Base-by-base conservation (phyloP, 2,329 filamentous ascomycete species). In the Raffaelea deltoideospora region DNA sequence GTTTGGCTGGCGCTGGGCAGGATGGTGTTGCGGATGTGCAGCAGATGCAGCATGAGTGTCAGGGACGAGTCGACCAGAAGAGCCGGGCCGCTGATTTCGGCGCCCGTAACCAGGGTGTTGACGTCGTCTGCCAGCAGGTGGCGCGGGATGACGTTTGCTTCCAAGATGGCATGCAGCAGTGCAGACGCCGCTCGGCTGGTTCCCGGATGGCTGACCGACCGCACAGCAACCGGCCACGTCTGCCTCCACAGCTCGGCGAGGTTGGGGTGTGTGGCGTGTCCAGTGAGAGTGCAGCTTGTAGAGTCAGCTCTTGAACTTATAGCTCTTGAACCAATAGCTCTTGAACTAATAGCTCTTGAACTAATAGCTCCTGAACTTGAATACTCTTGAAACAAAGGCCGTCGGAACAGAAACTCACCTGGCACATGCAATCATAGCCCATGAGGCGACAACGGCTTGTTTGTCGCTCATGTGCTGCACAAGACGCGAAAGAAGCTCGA, bases 341-440 rank as follows among this genome's bases (percentile, higher is more conserved):
- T n/a, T n/a, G n/a, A n/a, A n/a, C n/a, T n/a, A n/a, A n/a, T n/a
- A n/a, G n/a, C n/a, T n/a, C n/a, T n/a, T n/a, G n/a, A n/a, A n/a
- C n/a, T n/a, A n/a, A n/a, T n/a, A n/a, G n/a, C n/a, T n/a, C n/a
- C n/a, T n/a, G n/a, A n/a, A n/a, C n/a, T n/a, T n/a, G n/a, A n/a
- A n/a, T n/a, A n/a, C n/a, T n/a, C n/a, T n/a, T n/a, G n/a, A n/a
- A n/a, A n/a, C n/a, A n/a, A 13, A 21, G 14, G 33, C 8, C 23
- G 17, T 5, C 23, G 33, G 22, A 29, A n/a, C n/a, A n/a, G n/a
- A 14, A 19, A 56, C 67, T 51, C 6, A 87, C 84, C 81, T 83
- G 43, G 83, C 66, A 50, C 85, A 73, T n/a, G 77, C 79, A 36
- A 95, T 55, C 62, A 93, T 74, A 15, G 85, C 79, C 90, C 90